Evolutionary conservation across 1,139 yeast species (phyloP).

Genomic region (Geotrichum klebahnii): DNA sequence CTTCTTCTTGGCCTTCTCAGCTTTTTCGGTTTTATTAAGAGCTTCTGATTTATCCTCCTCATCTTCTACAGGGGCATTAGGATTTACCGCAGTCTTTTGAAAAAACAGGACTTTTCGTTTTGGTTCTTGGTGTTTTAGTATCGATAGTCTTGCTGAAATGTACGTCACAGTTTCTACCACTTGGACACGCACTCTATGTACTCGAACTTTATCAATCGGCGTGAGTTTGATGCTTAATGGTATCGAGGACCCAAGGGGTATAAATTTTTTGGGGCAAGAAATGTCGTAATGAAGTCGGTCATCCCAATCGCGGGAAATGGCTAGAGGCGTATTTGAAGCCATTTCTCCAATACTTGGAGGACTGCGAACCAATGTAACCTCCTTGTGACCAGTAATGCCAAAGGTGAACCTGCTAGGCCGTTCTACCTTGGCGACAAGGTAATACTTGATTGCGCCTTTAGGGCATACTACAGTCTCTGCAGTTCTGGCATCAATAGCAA

Average conservation of each 20-base stretch:
- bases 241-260: constrained; percentile 63
- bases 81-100: constrained; percentile 27
- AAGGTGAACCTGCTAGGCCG: constrained; percentile 37
- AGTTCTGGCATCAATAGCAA: constrained; percentile 62
- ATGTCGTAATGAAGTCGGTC: constrained; percentile 74
- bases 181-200: constrained; percentile 70
- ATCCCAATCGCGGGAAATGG: constrained; percentile 80
- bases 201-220: constrained; percentile 62
- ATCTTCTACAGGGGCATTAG: neutral
- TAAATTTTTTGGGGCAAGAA: constrained; percentile 70
- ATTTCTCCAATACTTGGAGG: constrained; percentile 72
- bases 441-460: constrained; percentile 36
- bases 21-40: neutral
- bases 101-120: constrained; percentile 32
- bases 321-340: constrained; percentile 74
- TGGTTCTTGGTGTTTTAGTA: constrained; percentile 33
- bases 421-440: constrained; percentile 35
- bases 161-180: constrained; percentile 69
- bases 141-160: constrained; percentile 41
- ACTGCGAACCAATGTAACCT: constrained; percentile 54
- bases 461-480: constrained; percentile 69
- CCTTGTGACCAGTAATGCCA: constrained; percentile 35
- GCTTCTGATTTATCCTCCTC: neutral
- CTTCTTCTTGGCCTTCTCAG: constrained; percentile 7
- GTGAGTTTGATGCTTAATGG: constrained; percentile 63